A percentile compares a stretch with the other conserved stretches of the same genome.
Conservation (phyloP, 129 eudicot genomes). For the Pittosporum tobira region DNA sequence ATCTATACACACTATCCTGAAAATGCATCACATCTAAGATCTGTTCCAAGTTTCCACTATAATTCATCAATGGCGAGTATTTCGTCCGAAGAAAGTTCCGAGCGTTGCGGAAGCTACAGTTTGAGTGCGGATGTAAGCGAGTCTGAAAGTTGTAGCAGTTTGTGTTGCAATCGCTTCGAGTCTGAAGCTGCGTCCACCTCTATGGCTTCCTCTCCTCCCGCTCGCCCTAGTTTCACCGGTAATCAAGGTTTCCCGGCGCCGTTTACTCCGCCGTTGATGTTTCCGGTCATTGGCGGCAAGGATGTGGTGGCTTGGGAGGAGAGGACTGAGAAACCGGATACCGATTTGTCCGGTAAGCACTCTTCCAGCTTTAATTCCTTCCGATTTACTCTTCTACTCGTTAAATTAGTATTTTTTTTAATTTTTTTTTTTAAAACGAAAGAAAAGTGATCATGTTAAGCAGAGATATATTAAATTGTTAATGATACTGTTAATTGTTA, state of each 20-base stretch:
- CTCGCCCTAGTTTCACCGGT: slow-evolving; percentile 21
- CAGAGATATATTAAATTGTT: no score
- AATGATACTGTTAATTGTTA: no score
- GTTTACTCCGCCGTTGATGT: slow-evolving; percentile 30
- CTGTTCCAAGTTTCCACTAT: no score
- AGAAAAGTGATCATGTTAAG: no score
- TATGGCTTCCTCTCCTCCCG: slow-evolving; percentile 42
- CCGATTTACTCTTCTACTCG: no score
- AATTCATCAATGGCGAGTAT: slow-evolving; percentile 33
- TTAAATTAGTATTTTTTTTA: no score
- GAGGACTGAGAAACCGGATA: slow-evolving; percentile 23
- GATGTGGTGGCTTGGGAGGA: slow-evolving; percentile 52
- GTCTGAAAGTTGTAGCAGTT: slow-evolving; percentile 61
- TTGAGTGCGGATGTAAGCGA: slow-evolving; percentile 89
- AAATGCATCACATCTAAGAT: no score
- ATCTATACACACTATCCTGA: no score
- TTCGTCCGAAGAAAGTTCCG: slow-evolving; percentile 41
- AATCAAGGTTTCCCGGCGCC: slow-evolving; percentile 23
- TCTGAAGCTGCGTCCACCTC: slow-evolving; percentile 50
- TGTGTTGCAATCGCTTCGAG: slow-evolving; percentile 37
- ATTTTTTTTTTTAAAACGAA: no score
- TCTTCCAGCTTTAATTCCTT: not conserved
- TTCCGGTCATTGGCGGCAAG: slow-evolving; percentile 54
- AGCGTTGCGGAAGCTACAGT: slow-evolving; percentile 60
- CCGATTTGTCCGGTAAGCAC: slow-evolving; percentile 47